Percentiles rank a stretch among this genome's conserved stretches.
phyloP scores from a whole-genome alignment of 2,329 filamentous ascomycete genomes.

The Fusarium miscanthi region DNA sequence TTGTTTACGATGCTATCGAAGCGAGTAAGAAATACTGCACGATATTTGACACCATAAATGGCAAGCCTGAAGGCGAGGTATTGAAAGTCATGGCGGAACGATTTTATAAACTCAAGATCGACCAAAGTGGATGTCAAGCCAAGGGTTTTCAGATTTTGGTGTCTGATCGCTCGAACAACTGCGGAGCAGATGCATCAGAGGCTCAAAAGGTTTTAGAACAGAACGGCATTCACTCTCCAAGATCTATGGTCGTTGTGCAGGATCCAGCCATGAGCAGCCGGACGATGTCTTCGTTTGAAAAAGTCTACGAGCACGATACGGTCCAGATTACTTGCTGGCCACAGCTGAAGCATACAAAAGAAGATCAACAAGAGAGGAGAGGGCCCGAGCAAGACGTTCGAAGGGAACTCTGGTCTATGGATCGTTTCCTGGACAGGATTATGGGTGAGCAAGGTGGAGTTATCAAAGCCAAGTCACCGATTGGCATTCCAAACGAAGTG shows the following conservation, averaged over 20 bases:
- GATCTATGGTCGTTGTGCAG: conserved; percentile 9
- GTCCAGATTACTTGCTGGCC: not conserved
- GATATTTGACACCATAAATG: not conserved
- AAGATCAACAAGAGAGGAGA: accelerated
- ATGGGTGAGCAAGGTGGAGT: not conserved
- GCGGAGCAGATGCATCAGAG: not conserved
- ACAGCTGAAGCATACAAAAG: accelerated
- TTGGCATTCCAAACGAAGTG: conserved; percentile 15
- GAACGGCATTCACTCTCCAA: accelerated
- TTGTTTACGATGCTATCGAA: conserved; percentile 16
- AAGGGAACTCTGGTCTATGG: conserved; percentile 22
- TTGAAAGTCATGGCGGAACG: conserved; percentile 8
- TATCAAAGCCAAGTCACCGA: accelerated
- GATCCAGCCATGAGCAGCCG: conserved; percentile 23
- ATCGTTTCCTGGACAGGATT: conserved; percentile 13
- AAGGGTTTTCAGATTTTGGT: not conserved
- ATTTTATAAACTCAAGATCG: not conserved
- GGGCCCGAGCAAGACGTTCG: accelerated
- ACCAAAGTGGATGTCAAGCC: accelerated
- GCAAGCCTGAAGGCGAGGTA: conserved; percentile 17
- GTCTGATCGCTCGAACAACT: not conserved
- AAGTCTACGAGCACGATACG: accelerated
- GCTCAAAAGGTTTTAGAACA: not conserved
- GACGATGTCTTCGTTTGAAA: not conserved
- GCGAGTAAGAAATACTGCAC: not conserved